Base-by-base conservation (phyloP, 306 rosid genomes). In the Rosa lucieae region DNA sequence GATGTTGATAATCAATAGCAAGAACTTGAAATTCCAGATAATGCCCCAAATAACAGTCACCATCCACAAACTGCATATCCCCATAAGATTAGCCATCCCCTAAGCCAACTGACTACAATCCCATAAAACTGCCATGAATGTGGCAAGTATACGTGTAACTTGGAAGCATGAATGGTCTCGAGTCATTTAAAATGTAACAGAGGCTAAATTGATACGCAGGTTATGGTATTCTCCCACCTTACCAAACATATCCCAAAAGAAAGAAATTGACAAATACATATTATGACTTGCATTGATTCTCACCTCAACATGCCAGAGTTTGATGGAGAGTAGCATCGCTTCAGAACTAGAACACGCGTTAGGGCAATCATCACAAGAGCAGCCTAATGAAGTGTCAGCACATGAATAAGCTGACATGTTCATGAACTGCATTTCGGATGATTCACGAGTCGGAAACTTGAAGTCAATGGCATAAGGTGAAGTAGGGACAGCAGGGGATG, bases 361-460 rank as follows among this genome's bases (percentile, higher is more conserved):
- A 72, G 97, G 98, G 81, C 98, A 94, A 86, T 92, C 96, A 67
- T 97, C 98, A 37, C 98, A 94, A 82, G 98, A 94, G 87, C 96
- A 94, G 77, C 96, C 94, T 67, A 92, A 86, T 67, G 96, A 90
- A 83, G 92, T 90, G 89, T 90, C 98, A 78, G 84, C 82, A 76
- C 97, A 94, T 15, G 92, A 84, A 84, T 89, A 94, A 67, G 59
- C 89, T 79, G 97, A 85, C 75, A 89, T 91, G 53, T 94, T 92
- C 98, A 94, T 94, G 70, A 76, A 90, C 84, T 80, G 83, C 92
- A 94, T 83, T 26, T 82, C 83, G 72, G 92, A 90, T 76, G 92
- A 67, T 75, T 84, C 81, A 20, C 73, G 82, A 83, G 83, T 73
- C 65, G 74, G 74, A 53, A 86, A 82, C 81, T 82, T 92, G 80